A percentile compares a stretch with the other conserved stretches of the same genome.
Conservation (phyloP, 2,329 filamentous ascomycete genomes). For the Curvularia eragrostidis region DNA sequence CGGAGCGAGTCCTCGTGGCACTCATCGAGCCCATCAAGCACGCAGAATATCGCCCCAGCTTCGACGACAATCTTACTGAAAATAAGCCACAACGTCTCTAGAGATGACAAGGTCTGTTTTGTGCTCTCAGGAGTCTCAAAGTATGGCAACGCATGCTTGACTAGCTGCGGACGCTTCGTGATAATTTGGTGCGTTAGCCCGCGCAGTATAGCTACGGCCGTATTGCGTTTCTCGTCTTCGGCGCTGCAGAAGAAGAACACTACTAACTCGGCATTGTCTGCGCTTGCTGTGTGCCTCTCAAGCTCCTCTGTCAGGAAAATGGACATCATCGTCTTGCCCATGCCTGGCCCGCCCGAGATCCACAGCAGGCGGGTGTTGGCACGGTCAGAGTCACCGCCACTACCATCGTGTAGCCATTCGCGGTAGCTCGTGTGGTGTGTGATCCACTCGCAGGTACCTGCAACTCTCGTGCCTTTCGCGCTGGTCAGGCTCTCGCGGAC, state of each 20-base stretch:
- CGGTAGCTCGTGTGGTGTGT: conserved; percentile 14
- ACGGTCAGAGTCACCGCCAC: too few relatives aligned
- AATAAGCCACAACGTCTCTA: conserved; percentile 27
- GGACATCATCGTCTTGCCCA: conserved; percentile 45
- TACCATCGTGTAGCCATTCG: conserved; percentile 22
- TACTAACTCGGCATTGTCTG: not conserved
- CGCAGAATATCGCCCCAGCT: conserved; percentile 24
- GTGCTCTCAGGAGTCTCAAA: conserved; percentile 18
- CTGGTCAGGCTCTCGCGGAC: conserved; percentile 19
- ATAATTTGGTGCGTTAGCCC: conserved; percentile 37
- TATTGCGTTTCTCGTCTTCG: conserved; percentile 37
- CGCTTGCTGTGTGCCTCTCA: conserved; percentile 6
- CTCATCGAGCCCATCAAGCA: conserved; percentile 36
- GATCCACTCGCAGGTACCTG: conserved; percentile 41
- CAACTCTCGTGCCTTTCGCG: conserved; percentile 19
- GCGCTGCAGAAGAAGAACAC: conserved; percentile 33
- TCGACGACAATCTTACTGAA: conserved; percentile 20
- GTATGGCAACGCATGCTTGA: conserved; percentile 17
- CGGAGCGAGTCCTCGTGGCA: not conserved
- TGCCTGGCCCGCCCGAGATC: conserved; percentile 38
- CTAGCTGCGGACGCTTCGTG: conserved; percentile 18
- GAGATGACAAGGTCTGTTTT: conserved; percentile 19
- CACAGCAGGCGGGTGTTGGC: conserved; percentile 25
- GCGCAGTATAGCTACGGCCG: conserved; percentile 29
- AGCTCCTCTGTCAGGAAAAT: conserved; percentile 38